These are phyloP conservation scores for Ceratobasidium sp. DNA, from an alignment of 1,284 basidiomycete species.

Conservation along the genomic window DNA sequence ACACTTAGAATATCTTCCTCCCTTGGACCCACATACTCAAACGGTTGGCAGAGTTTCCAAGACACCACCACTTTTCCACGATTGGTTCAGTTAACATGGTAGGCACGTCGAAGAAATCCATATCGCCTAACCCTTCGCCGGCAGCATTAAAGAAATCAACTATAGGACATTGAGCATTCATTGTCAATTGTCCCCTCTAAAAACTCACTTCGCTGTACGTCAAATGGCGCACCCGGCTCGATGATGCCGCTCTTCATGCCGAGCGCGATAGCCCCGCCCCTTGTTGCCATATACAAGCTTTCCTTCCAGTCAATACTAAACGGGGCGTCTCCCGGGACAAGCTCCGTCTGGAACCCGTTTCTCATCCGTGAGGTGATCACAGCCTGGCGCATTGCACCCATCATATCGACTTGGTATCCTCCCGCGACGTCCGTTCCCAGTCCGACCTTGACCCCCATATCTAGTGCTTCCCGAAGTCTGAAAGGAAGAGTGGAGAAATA, in stretches of 20 bases:
- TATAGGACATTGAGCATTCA: constrained; percentile 46
- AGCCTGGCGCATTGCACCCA: constrained; percentile 77
- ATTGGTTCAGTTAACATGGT: constrained; percentile 58
- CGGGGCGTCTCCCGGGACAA: constrained; percentile 39
- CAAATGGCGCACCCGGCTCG: constrained; percentile 73
- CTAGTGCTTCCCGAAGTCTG: constrained; percentile 74
- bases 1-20: constrained; percentile 38
- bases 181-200: no score
- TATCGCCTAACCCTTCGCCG: constrained; percentile 60
- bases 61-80: constrained; percentile 88
- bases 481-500: constrained; percentile 83
- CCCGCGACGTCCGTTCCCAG: constrained; percentile 86
- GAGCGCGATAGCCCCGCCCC: constrained; percentile 74
- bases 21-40: constrained; percentile 78
- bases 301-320: constrained; percentile 78
- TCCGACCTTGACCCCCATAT: constrained; percentile 68
- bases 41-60: constrained; percentile 74
- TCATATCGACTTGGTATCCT: constrained; percentile 79
- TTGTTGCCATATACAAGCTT: constrained; percentile 76
- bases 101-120: constrained; percentile 72
- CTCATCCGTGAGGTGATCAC: constrained; percentile 74
- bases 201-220: constrained; percentile 79
- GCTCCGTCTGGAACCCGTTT: constrained; percentile 60
- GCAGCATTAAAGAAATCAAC: constrained; percentile 59
- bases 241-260: constrained; percentile 66